A percentile compares a stretch with the other conserved stretches of the same genome.
Evolutionary conservation across 495 filamentous ascomycete genomes (phyloP).

Genomic region (Tuber indicum): DNA sequence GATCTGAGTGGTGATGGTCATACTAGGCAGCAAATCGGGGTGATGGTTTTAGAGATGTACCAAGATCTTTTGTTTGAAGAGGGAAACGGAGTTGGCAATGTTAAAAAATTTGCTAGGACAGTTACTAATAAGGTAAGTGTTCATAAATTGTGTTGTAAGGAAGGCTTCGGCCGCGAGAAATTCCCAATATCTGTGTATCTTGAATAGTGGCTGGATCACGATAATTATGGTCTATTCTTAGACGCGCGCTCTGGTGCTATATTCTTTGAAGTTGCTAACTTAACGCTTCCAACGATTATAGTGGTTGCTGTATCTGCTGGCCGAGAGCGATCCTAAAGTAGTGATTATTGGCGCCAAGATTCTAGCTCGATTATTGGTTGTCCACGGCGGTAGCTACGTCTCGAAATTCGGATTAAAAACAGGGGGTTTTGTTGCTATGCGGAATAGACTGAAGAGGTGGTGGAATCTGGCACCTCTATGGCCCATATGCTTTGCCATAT

Average conservation of each 20-base stretch:
- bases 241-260: neutral
- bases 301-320: conserved; percentile 93
- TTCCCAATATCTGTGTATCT: neutral
- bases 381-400: conserved; percentile 70
- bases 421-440: conserved; percentile 79
- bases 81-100: conserved; percentile 53
- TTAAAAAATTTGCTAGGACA: conserved; percentile 84
- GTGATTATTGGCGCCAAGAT: conserved; percentile 78
- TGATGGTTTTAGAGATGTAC: conserved; percentile 73
- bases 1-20: conserved; percentile 33
- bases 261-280: conserved; percentile 10
- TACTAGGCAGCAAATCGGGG: conserved; percentile 55
- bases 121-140: conserved; percentile 85
- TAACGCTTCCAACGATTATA: conserved; percentile 42
- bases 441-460: conserved; percentile 71
- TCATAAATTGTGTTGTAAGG: neutral
- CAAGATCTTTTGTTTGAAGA: conserved; percentile 72
- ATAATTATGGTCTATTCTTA: neutral
- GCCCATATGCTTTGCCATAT: conserved; percentile 80
- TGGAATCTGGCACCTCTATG: conserved; percentile 82
- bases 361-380: conserved; percentile 72
- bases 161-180: neutral
- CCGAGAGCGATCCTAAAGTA: conserved; percentile 75
- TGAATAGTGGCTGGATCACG: neutral
- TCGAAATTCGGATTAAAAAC: conserved; percentile 78